Evolutionary conservation across 2,329 filamentous ascomycete genomes (phyloP), one percentile per base, ranked within the genome.

Genomic region (Neopestalotiopsis clavispora): DNA sequence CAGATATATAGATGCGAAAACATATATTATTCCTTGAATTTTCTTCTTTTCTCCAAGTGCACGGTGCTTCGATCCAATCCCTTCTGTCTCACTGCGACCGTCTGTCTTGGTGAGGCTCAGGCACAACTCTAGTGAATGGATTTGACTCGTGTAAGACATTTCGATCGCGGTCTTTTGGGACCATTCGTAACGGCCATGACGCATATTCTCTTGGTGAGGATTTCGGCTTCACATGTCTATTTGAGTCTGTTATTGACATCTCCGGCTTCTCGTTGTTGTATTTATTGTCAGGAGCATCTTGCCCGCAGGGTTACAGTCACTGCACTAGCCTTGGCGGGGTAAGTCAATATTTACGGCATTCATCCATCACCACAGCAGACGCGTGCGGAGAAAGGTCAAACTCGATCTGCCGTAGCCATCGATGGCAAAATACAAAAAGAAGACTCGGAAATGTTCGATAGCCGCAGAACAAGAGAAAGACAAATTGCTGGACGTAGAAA

Each of bases 111-210:
- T 14, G 45, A 52, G 45, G 9, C n/a, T 17, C 45, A 52, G n/a
- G 45, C 45, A 52, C 45, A 52, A 23, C 10, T 10, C 6, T 38
- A 10, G 34, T 17, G 5, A 17, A 2, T 10, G n/a, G 42, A 7
- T 23, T 52, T 52, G 45, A 23, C 45, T 52, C 45, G n/a, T 52
- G 45, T 52, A 52, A 52, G n/a, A 52, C 45, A 52, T 52, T 52
- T 52, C 45, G 4, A 52, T 20, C 5, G 45, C 17, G 45, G 45
- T 23, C 14, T 3, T 20, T n/a, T 52, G 17, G 4, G 9, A 17
- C 45, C n/a, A 52, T 17, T 52, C 6, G 45, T n/a, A 52, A 52
- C 45, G 17, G 45, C 45, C n/a, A 20, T 52, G 45, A n/a, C 20
- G n/a, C 17, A 38, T 7, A 1, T 9, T 20, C 17, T n/a, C 9